Conservation (phyloP, 2,329 filamentous ascomycete species). For the Botrytis fragariae region DNA sequence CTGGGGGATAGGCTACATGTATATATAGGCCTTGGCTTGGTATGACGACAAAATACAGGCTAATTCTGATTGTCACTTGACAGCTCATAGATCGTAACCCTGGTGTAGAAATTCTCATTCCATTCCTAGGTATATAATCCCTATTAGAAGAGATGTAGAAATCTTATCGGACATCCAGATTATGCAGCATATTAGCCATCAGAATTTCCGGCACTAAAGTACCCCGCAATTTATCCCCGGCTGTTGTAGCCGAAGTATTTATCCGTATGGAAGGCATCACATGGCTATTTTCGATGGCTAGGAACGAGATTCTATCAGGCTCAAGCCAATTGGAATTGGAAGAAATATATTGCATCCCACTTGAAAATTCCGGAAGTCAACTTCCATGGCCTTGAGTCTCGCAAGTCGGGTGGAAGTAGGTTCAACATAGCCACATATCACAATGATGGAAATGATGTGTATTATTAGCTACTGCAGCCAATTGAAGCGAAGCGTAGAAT, state of each 20-base stretch:
- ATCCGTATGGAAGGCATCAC: background rate
- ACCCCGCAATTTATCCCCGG: slow-evolving; percentile 9
- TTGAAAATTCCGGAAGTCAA: background rate
- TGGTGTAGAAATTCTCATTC: background rate
- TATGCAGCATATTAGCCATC: background rate
- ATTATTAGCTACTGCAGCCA: background rate
- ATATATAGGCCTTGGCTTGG: background rate
- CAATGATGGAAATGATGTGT: background rate
- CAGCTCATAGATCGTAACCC: background rate
- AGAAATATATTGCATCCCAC: background rate
- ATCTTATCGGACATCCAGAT: background rate
- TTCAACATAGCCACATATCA: too few relatives aligned
- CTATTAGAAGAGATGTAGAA: background rate
- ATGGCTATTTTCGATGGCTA: background rate
- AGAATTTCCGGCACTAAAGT: background rate
- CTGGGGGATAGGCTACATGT: background rate
- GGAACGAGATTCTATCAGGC: background rate
- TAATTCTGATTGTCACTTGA: background rate
- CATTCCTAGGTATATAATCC: background rate
- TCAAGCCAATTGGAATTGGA: background rate
- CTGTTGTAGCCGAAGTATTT: background rate
- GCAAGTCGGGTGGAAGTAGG: too few relatives aligned
- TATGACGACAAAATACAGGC: background rate
- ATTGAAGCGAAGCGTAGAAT: background rate
- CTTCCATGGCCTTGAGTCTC: background rate